Evolutionary conservation across 441 rosid genomes (phyloP).

Genomic region (Adansonia rubrostipa): DNA sequence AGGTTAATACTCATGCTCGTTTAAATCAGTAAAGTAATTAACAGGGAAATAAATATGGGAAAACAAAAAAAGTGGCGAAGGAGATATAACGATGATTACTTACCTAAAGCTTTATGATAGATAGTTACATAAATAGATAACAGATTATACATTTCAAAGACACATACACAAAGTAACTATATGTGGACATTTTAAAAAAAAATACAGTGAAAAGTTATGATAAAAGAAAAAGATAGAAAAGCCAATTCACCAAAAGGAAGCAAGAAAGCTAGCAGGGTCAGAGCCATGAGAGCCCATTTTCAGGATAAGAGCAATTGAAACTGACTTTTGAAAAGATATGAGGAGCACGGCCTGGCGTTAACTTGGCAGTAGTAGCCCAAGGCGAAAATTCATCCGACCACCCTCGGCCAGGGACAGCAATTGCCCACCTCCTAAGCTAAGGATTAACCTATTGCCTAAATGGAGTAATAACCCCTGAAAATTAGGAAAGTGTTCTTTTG

Average conservation of each 20-base stretch:
- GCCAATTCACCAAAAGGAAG: constrained; percentile 36
- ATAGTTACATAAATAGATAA: no score
- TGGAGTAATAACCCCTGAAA: constrained; percentile 49
- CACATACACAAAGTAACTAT: neutral
- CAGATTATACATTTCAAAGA: neutral
- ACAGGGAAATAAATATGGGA: no score
- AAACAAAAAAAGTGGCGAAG: no score
- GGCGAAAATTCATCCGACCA: constrained; percentile 40
- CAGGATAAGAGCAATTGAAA: constrained; percentile 33
- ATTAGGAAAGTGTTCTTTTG: constrained; percentile 47
- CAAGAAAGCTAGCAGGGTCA: constrained; percentile 21
- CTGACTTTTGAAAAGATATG: constrained; percentile 38
- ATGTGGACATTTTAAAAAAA: neutral
- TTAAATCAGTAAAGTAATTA: no score
- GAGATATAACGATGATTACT: no score
- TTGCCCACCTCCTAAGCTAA: constrained; percentile 25
- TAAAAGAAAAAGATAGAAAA: constrained; percentile 29
- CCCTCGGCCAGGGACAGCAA: constrained; percentile 49
- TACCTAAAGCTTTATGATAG: no score
- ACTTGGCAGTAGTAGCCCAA: constrained; percentile 24
- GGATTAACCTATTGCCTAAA: neutral
- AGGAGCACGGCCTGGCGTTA: constrained; percentile 19
- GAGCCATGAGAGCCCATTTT: constrained; percentile 26
- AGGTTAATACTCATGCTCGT: no score
- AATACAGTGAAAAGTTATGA: neutral